Evolutionary conservation across 192 early-diverging fungal genomes (phyloP).

Genomic region (Backusella psychrophila): DNA sequence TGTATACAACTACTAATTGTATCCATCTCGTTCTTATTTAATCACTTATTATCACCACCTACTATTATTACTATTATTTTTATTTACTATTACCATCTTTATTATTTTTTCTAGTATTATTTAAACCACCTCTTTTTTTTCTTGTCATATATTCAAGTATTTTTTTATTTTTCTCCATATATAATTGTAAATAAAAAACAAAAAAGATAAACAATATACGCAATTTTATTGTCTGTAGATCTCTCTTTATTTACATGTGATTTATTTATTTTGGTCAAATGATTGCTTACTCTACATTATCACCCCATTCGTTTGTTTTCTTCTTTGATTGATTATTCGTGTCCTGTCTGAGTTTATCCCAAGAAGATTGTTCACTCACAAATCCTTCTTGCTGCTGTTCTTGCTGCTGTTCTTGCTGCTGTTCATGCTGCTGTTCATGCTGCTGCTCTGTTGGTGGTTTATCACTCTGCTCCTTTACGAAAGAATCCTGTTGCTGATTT

Average conservation of each 20-base stretch:
- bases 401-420: too few species aligned
- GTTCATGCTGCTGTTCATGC: not conserved
- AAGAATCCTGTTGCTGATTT: not conserved
- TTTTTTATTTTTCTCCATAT: not conserved
- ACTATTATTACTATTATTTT: not conserved
- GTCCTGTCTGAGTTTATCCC: not conserved
- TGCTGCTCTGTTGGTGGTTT: not conserved
- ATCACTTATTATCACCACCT: not conserved
- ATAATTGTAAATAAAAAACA: not conserved
- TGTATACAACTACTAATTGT: not conserved
- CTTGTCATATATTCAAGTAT: not conserved
- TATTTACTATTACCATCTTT: not conserved
- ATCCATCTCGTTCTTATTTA: not conserved
- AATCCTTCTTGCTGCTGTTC: not conserved
- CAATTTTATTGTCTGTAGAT: not conserved
- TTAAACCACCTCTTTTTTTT: not conserved
- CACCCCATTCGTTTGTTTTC: not conserved
- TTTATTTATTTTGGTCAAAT: not conserved
- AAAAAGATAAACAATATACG: not conserved
- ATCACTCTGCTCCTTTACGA: not conserved
- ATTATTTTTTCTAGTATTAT: not conserved
- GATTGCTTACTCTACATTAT: not conserved
- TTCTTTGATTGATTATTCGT: not conserved
- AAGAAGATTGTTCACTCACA: not conserved
- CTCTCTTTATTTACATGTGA: not conserved